Evolutionary conservation across 345 rosid species (phyloP).

Genomic region (Sonneratia caseolaris): DNA sequence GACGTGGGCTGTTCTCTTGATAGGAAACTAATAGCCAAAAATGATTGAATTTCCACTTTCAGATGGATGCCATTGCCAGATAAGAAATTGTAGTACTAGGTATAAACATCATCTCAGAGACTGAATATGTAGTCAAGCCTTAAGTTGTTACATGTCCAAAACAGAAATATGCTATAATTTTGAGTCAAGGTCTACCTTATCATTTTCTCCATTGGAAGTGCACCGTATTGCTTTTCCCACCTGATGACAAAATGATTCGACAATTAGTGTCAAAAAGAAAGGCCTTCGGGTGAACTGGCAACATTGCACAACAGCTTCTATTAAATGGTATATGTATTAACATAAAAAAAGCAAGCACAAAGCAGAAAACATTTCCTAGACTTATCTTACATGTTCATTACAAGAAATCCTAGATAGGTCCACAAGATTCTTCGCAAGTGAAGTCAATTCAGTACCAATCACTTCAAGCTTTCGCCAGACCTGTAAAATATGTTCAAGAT

Average conservation of each 20-base stretch:
- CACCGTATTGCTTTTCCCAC: slow-evolving; percentile 14
- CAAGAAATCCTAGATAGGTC: slow-evolving; percentile 45
- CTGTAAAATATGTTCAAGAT: slow-evolving; percentile 21
- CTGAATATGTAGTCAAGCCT: not conserved
- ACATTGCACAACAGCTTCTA: not conserved
- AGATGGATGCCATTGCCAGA: not conserved
- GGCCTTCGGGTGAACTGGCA: not conserved
- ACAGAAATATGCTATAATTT: not conserved
- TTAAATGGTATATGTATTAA: not conserved
- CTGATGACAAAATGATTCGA: slow-evolving; percentile 13
- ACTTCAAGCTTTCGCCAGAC: slow-evolving; percentile 60
- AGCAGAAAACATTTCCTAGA: not conserved
- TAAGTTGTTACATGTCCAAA: not conserved
- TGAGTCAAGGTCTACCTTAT: slow-evolving; percentile 19
- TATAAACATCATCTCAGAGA: not conserved
- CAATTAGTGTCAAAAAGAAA: not conserved
- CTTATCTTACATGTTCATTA: slow-evolving; percentile 43
- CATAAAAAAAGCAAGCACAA: not conserved
- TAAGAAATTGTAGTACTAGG: not conserved
- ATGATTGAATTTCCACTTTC: not conserved
- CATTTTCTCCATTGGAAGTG: slow-evolving; percentile 18
- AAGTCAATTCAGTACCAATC: slow-evolving; percentile 58
- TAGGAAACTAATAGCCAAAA: not conserved
- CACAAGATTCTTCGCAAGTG: slow-evolving; percentile 55
- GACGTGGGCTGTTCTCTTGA: not conserved